phyloP scores from a whole-genome alignment of 164 flowering plant genomes.

The Sedum album region DNA sequence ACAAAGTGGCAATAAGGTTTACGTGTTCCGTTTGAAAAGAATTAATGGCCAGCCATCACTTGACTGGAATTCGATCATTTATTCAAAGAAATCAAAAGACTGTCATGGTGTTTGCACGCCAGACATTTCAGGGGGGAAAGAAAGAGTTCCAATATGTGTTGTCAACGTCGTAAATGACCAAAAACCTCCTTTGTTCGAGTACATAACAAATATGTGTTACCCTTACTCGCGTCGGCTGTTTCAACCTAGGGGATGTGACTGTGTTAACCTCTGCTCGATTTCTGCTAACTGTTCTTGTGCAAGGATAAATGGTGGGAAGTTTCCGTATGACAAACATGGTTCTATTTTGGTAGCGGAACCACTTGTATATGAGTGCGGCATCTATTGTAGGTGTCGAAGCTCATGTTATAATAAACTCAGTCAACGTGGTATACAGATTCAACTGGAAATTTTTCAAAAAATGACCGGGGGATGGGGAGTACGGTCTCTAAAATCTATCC shows the following conservation, averaged over 20 bases:
- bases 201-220: constrained; percentile 51
- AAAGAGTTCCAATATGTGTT: constrained; percentile 53
- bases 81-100: constrained; percentile 28
- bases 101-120: constrained; percentile 47
- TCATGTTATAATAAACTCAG: constrained; percentile 74
- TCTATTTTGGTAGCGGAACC: constrained; percentile 69
- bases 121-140: constrained; percentile 68
- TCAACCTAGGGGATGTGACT: constrained; percentile 63
- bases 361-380: constrained; percentile 84
- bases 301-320: constrained; percentile 64
- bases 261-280: constrained; percentile 51
- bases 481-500: constrained; percentile 57
- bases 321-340: constrained; percentile 72
- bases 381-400: constrained; percentile 70
- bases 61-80: constrained; percentile 46
- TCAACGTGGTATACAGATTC: constrained; percentile 63
- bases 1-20: constrained; percentile 45
- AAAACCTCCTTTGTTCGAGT: constrained; percentile 50
- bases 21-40: constrained; percentile 54
- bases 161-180: constrained; percentile 62
- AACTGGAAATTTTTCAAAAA: constrained; percentile 81
- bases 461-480: constrained; percentile 80
- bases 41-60: constrained; percentile 77
- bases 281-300: constrained; percentile 56
- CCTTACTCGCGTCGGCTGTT: constrained; percentile 43